Base-by-base conservation (phyloP, 345 rosid species). In the Syzygium oleosum region DNA sequence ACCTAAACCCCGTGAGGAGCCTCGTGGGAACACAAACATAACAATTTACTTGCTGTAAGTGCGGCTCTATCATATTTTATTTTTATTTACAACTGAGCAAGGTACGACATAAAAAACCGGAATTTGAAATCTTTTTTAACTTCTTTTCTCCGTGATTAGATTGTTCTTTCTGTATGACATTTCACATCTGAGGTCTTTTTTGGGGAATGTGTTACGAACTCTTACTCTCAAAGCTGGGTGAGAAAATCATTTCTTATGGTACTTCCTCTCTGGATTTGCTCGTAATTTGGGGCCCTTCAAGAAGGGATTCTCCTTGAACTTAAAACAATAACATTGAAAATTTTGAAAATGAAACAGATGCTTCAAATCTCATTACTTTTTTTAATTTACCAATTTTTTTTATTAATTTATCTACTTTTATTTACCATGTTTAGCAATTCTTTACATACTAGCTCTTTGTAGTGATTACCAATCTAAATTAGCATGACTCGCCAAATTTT, bases 21-120 rank as follows among this genome's bases (percentile, higher is more conserved):
- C 88, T 85, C 91, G 86, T 89, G 92, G 91, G 85, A 94, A 86
- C 61, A 51, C 90, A 38, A 94, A 93, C 90, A 91, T 7, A 96
- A 94, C 85, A 94, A 93, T 63, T 85, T 91, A 4, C 90, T 93
- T 86, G 86, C 91, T 29, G 96, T 93, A 91, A 93, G 96, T 92
- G 87, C 85, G 31, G 51, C 56, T 80, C 38, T 43, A 14, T 65
- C 59, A 53, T 88, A 27, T 89, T 52, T 80, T 83, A 8, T 25
- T 19, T 84, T n/a, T n/a, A n/a, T n/a, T n/a, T n/a, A 84, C 29
- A 23, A 19, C 52, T 31, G 56, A 38, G 51, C 65, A 46, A 34
- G 52, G 87, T 52, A 34, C 65, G 52, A 12, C 38, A n/a, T 29
- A 52, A 84, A 31, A 43, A 23, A 84, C 38, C 52, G n/a, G 53